Evolutionary conservation across 495 filamentous ascomycete genomes (phyloP).

Genomic region (Tuber indicum): DNA sequence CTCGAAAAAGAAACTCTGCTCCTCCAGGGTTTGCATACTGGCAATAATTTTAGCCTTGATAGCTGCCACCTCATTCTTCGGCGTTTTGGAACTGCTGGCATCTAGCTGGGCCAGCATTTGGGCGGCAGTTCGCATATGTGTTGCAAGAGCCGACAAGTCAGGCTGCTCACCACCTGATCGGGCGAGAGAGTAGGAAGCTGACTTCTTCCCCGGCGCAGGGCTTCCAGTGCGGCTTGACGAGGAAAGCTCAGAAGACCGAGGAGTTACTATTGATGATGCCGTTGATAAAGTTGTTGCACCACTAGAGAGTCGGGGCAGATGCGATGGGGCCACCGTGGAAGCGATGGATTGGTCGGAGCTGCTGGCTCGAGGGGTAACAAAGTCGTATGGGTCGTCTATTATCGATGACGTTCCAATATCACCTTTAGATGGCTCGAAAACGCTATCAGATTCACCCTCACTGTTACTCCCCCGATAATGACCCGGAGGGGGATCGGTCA

Average conservation of each 20-base stretch:
- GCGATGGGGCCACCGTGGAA: slow-evolving; percentile 2
- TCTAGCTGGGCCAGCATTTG: slow-evolving; percentile 75
- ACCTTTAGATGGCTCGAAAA: slow-evolving; percentile 65
- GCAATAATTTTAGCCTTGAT: slow-evolving; percentile 73
- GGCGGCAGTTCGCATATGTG: slow-evolving; percentile 71
- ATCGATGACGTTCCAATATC: slow-evolving; percentile 64
- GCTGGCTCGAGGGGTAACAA: slow-evolving; percentile 17
- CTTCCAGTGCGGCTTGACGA: slow-evolving; percentile 57
- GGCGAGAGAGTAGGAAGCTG: slow-evolving; percentile 11
- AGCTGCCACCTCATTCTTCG: slow-evolving; percentile 63
- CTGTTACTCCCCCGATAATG: slow-evolving; percentile 42
- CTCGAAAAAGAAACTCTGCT: slow-evolving; percentile 64
- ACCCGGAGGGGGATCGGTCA: slow-evolving; percentile 50
- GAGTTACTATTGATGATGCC: slow-evolving; percentile 50
- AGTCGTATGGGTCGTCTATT: slow-evolving; percentile 51
- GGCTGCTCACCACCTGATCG: slow-evolving; percentile 50
- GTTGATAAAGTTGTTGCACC: slow-evolving; percentile 51
- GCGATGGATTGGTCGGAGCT: slow-evolving; percentile 17
- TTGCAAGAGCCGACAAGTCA: slow-evolving; percentile 67
- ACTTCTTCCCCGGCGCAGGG: slow-evolving; percentile 46
- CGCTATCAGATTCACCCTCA: slow-evolving; percentile 57
- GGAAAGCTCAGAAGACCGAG: slow-evolving; percentile 52
- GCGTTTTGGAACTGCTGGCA: slow-evolving; percentile 62
- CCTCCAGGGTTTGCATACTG: slow-evolving; percentile 75
- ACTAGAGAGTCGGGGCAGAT: slow-evolving; percentile 51